Evolutionary conservation across 441 rosid species (phyloP).

Genomic region (Jatropha podagrica): DNA sequence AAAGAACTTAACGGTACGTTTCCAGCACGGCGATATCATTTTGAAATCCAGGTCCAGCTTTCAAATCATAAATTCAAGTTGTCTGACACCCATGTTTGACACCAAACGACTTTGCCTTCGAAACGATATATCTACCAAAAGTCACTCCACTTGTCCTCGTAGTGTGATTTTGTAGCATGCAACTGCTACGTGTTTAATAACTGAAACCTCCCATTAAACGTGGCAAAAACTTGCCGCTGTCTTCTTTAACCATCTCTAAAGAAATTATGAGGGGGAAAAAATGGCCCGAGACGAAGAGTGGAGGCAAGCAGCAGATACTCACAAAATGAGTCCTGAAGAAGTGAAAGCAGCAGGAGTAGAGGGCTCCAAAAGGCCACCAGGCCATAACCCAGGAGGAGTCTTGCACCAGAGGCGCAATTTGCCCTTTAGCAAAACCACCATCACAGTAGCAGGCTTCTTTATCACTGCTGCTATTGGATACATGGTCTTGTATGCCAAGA

Average conservation of each 20-base stretch:
- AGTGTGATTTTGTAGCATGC: not conserved
- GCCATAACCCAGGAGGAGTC: slow-evolving; percentile 51
- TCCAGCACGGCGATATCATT: too few species aligned
- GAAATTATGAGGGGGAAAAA: not conserved
- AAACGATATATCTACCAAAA: not conserved
- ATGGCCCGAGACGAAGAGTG: slow-evolving; percentile 54
- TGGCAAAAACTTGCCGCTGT: slow-evolving; percentile 1
- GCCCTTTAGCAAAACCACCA: slow-evolving; percentile 52
- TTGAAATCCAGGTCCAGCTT: too few species aligned
- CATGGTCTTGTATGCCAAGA: slow-evolving; percentile 45
- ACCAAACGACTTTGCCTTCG: not conserved
- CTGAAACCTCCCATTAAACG: not conserved
- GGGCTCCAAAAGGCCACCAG: slow-evolving; percentile 60
- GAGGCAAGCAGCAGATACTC: slow-evolving; percentile 63
- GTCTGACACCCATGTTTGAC: too few species aligned
- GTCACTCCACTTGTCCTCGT: slow-evolving; percentile 19
- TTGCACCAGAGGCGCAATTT: slow-evolving; percentile 67
- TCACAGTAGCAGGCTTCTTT: slow-evolving; percentile 51
- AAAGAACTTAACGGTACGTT: too few species aligned
- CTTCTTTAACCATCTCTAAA: not conserved
- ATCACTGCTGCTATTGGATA: slow-evolving; percentile 53
- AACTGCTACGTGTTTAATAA: slow-evolving; percentile 25
- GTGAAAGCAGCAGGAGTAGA: slow-evolving; percentile 57
- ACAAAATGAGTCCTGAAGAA: slow-evolving; percentile 58
- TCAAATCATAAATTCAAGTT: too few species aligned